Conservation (phyloP, 2,329 filamentous ascomycete genomes). For the Pseudogymnoascus sp. region DNA sequence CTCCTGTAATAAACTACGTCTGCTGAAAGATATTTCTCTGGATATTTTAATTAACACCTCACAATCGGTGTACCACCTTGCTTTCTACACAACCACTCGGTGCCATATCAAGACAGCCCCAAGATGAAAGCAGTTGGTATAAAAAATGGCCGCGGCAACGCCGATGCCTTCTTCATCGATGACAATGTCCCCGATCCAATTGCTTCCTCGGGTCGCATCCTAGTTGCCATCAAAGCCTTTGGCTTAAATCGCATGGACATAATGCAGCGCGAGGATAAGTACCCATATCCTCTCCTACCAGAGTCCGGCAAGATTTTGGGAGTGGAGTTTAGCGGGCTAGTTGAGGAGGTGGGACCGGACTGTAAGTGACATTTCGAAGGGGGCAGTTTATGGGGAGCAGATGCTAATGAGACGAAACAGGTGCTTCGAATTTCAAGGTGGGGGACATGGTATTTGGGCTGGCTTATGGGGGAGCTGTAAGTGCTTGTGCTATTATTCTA, state of each 20-base stretch:
- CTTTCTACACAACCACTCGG: neutral
- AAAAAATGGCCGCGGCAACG: constrained; percentile 47
- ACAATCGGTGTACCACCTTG: neutral
- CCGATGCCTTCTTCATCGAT: constrained; percentile 53
- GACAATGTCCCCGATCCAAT: constrained; percentile 41
- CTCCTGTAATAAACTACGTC: neutral
- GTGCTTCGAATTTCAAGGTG: constrained; percentile 45
- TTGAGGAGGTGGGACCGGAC: constrained; percentile 43
- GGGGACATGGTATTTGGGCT: constrained; percentile 85
- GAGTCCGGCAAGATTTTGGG: constrained; percentile 63
- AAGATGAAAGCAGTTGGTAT: constrained; percentile 30
- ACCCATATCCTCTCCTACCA: constrained; percentile 54
- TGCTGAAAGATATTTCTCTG: neutral
- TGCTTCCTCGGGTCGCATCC: constrained; percentile 53
- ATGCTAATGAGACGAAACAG: constrained; percentile 33
- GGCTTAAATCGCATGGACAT: constrained; percentile 85
- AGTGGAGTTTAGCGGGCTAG: constrained; percentile 67
- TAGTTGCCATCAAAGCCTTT: constrained; percentile 74
- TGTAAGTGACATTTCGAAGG: neutral
- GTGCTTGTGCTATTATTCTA: neutral
- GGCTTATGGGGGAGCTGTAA: constrained; percentile 69
- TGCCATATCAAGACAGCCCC: neutral
- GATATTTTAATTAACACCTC: neutral
- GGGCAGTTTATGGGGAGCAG: constrained; percentile 7
- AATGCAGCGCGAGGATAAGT: constrained; percentile 63